A percentile compares a stretch with the other conserved stretches of the same genome.
phyloP scores from a whole-genome alignment of 441 rosid genomes.

The Pelargonium cotyledonis region DNA sequence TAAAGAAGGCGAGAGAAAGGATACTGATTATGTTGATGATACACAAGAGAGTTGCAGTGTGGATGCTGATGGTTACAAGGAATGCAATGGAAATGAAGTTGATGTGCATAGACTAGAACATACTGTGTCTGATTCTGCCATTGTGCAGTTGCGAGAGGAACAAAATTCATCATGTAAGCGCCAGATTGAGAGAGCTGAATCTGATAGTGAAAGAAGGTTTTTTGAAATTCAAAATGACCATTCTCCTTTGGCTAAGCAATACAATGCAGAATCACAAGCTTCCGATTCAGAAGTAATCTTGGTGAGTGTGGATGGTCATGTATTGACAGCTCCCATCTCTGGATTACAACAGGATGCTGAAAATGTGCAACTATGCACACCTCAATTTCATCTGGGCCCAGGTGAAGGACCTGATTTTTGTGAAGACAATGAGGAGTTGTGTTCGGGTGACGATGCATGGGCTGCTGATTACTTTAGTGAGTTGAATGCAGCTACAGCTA shows the following conservation, averaged over 20 bases:
- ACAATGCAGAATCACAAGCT: conserved; percentile 38
- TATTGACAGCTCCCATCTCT: conserved; percentile 67
- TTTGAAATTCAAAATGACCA: conserved; percentile 66
- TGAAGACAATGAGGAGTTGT: conserved; percentile 49
- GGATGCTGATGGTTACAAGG: conserved; percentile 14
- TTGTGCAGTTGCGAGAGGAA: conserved; percentile 37
- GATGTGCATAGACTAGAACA: conserved; percentile 48
- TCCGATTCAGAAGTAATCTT: conserved; percentile 65
- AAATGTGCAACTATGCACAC: conserved; percentile 47
- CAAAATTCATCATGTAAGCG: conserved; percentile 27
- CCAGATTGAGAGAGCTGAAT: conserved; percentile 59
- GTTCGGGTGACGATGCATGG: conserved; percentile 46
- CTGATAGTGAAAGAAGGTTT: conserved; percentile 51
- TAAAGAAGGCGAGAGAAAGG: conserved; percentile 22
- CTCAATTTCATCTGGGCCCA: conserved; percentile 76
- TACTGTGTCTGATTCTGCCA: conserved; percentile 56
- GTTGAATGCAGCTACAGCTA: conserved; percentile 32
- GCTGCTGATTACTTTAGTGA: conserved; percentile 37
- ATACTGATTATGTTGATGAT: conserved; percentile 15
- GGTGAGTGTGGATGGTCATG: conserved; percentile 76
- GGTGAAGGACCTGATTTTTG: conserved; percentile 57
- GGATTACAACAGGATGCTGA: conserved; percentile 54
- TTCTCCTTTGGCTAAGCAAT: conserved; percentile 38
- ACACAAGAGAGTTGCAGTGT: conserved; percentile 15
- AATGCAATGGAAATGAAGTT: conserved; percentile 15